A percentile compares a stretch with the other conserved stretches of the same genome.
Evolutionary conservation across 2,329 filamentous ascomycete genomes (phyloP).

Genomic region (Aspergillus flavus): DNA sequence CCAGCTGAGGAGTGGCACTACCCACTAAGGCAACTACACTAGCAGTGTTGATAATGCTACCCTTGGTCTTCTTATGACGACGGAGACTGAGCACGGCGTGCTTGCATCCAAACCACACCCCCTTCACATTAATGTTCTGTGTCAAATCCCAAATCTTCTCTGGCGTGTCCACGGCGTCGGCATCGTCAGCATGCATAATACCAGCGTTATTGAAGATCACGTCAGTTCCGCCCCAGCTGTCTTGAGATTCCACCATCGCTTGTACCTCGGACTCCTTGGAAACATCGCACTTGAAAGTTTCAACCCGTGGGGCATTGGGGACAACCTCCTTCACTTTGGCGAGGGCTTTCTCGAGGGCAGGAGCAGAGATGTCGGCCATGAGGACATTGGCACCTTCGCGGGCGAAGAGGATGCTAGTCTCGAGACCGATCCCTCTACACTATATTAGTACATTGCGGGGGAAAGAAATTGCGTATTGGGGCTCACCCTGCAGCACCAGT

Average conservation of each 20-base stretch:
- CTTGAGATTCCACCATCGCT: slow-evolving; percentile 71
- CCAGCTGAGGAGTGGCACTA: slow-evolving; percentile 83
- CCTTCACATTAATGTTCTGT: slow-evolving; percentile 94
- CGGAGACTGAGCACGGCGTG: slow-evolving; percentile 83
- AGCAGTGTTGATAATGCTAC: slow-evolving; percentile 89
- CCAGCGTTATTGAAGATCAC: slow-evolving; percentile 97
- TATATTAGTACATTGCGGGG: not conserved
- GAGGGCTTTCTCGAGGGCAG: slow-evolving; percentile 74
- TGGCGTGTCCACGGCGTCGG: slow-evolving; percentile 78
- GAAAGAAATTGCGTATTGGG: not conserved
- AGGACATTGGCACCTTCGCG: slow-evolving; percentile 85
- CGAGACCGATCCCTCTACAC: slow-evolving; percentile 79
- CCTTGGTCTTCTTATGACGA: slow-evolving; percentile 74
- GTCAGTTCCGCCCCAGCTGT: slow-evolving; percentile 84
- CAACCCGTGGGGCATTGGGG: slow-evolving; percentile 44
- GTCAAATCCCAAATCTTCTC: slow-evolving; percentile 95
- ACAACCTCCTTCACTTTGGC: slow-evolving; percentile 75
- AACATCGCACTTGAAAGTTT: slow-evolving; percentile 62
- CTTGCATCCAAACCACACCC: slow-evolving; percentile 96
- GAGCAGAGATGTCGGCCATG: slow-evolving; percentile 80
- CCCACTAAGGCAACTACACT: slow-evolving; percentile 86
- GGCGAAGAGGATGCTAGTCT: slow-evolving; percentile 86
- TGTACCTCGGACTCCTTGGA: slow-evolving; percentile 81
- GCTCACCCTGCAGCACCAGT: slow-evolving; percentile 25
- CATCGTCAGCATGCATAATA: slow-evolving; percentile 88